phyloP scores from a whole-genome alignment of 768 basidiomycete genomes.

The Naganishia onofrii region DNA sequence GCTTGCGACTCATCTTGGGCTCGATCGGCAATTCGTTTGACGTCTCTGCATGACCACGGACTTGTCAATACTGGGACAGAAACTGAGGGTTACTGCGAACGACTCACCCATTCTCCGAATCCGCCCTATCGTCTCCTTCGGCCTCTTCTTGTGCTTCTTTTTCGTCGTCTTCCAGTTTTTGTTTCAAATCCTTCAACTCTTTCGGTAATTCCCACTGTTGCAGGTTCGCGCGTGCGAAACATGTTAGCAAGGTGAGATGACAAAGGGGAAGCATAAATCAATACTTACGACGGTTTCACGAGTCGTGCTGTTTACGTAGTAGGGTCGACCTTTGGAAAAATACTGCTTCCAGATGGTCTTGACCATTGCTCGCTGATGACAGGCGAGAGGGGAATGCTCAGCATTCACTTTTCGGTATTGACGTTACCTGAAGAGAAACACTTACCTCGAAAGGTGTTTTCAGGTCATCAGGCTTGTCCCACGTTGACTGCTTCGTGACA shows the following conservation, averaged over 20 bases:
- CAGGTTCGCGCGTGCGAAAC: neutral
- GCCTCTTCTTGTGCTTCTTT: conserved; percentile 28
- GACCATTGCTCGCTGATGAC: conserved; percentile 70
- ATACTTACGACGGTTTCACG: conserved; percentile 67
- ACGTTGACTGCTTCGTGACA: conserved; percentile 80
- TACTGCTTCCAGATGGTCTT: conserved; percentile 97
- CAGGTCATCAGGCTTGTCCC: conserved; percentile 96
- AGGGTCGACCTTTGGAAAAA: conserved; percentile 72
- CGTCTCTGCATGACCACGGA: neutral
- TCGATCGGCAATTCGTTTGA: conserved; percentile 57
- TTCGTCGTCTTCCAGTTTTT: conserved; percentile 64
- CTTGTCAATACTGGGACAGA: neutral
- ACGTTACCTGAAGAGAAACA: neutral
- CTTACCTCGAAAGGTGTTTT: conserved; percentile 87
- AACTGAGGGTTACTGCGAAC: neutral
- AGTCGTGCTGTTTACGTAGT: conserved; percentile 65
- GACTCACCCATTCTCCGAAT: conserved; percentile 4
- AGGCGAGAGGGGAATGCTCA: neutral
- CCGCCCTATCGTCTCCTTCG: conserved; percentile 22
- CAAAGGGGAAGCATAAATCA: neutral
- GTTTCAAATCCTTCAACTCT: conserved; percentile 77
- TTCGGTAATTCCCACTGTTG: conserved; percentile 90
- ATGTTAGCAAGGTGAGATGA: neutral
- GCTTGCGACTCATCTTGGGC: conserved; percentile 35
- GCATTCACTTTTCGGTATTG: neutral